Conservation (phyloP, 2,329 filamentous ascomycete species). For the Colletotrichum brevisporum region DNA sequence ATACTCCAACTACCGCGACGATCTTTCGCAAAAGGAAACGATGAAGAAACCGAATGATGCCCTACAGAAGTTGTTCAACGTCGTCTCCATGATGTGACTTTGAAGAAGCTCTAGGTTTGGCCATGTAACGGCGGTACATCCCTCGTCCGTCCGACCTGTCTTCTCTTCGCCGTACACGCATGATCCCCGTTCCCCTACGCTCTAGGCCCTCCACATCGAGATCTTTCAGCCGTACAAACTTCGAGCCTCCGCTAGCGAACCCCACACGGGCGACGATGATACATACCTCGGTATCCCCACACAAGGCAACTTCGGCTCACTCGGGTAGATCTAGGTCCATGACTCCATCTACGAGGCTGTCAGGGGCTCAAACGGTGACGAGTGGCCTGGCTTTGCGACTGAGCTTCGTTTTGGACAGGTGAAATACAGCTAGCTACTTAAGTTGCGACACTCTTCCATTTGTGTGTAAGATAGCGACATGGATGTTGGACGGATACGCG, state of each 20-base stretch:
- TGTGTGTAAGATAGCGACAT: no score
- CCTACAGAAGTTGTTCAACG: background rate
- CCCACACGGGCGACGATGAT: slow-evolving; percentile 16
- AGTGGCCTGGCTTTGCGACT: no score
- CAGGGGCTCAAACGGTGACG: background rate
- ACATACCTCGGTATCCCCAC: slow-evolving; percentile 21
- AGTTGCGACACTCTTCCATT: no score
- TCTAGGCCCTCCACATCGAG: slow-evolving; percentile 20
- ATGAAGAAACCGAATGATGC: no score
- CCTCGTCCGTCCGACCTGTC: background rate
- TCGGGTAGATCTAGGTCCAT: slow-evolving; percentile 6
- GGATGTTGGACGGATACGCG: no score
- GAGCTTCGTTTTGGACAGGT: no score
- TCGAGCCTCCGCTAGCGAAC: slow-evolving; percentile 25
- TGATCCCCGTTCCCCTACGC: slow-evolving; percentile 8
- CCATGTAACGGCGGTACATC: background rate
- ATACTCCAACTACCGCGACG: no score
- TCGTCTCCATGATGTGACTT: no score
- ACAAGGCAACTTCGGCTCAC: slow-evolving; percentile 4
- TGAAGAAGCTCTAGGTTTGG: no score
- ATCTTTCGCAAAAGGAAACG: no score
- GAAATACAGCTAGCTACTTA: no score
- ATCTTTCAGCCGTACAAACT: background rate
- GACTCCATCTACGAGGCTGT: background rate
- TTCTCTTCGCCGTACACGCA: background rate